Evolutionary conservation across 2,329 filamentous ascomycete species (phyloP), one percentile per base, ranked within the genome.

Genomic region (Ramularia endophylla): DNA sequence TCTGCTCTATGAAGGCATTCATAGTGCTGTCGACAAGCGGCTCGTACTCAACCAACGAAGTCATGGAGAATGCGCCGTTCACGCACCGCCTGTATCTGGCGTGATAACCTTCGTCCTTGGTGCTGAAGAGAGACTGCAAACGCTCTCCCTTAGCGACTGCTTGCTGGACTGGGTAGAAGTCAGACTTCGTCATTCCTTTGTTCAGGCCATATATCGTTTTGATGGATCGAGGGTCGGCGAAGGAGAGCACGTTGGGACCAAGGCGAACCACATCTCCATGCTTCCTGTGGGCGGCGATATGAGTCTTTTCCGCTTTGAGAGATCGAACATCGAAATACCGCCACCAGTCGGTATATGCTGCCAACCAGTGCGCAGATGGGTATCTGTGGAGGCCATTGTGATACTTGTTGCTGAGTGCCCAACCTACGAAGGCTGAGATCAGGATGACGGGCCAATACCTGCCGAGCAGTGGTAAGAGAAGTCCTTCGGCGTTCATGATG

Each of bases 131-230:
- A 2, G 83, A 87, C 25, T 78, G 77, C 0, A 88, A 71, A 2
- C 76, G 73, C 46, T 75, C 72, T 16, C 85, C 85, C 47, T 83
- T 78, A 15, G 80, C 74, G 1, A 86, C 75, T 0, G 83, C 79
- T 62, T 86, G 80, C 58, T 89, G 85, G 3, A 89, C 83, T 0
- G 83, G 77, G 57, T 90, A 90, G 60, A 90, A 90, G 49, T 85
- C 80, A 20, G 83, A 87, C 80, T 92, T 92, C 35, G 76, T 67
- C 52, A 87, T 84, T 0, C 85, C 84, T 63, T 89, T 89, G 60
- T 89, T 90, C 31, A 90, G 64, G 0, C 85, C 85, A 60, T 92
- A 94, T 32, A 92, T 89, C 8, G 70, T 68, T 64, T 85, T 85
- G 52, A 90, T 69, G 0, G 84, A 83, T 44, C 75, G 76, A 0